Evolutionary conservation across 768 basidiomycete genomes (phyloP).

Genomic region (Boletus reticulatus): DNA sequence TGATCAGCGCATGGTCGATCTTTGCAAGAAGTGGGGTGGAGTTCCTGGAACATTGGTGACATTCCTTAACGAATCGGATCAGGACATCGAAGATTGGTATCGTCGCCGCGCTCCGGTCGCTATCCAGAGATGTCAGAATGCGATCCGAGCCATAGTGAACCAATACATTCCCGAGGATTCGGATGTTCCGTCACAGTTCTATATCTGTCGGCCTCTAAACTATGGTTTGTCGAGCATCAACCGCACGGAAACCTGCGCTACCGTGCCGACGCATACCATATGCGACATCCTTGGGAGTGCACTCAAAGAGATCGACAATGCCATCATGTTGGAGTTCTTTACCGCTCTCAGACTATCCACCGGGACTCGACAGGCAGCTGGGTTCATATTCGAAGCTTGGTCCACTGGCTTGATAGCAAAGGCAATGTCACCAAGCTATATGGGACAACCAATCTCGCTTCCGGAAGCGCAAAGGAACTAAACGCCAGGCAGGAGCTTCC

Average conservation of each 20-base stretch:
- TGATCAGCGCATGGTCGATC: not conserved
- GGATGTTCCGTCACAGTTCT: not conserved
- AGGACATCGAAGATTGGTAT: not conserved
- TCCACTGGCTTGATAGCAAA: not conserved
- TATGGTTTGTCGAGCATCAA: fast-evolving
- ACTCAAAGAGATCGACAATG: not conserved
- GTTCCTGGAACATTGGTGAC: not conserved
- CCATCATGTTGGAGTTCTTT: not conserved
- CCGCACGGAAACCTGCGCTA: not conserved
- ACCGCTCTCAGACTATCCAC: not conserved
- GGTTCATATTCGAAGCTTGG: not conserved
- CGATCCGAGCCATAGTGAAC: too few relatives aligned
- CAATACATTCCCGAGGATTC: too few relatives aligned
- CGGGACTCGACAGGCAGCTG: not conserved
- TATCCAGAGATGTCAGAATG: not conserved
- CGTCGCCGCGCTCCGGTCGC: fast-evolving
- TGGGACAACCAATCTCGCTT: not conserved
- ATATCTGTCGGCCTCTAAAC: not conserved
- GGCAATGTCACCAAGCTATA: not conserved
- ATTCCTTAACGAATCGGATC: not conserved
- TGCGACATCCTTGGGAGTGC: not conserved
- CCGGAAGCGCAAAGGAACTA: too few relatives aligned
- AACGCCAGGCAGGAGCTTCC: too few relatives aligned
- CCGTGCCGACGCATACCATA: not conserved
- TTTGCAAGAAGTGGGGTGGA: not conserved